Evolutionary conservation across 495 filamentous ascomycete genomes (phyloP).

Genomic region (Mycothermus thermophilus): DNA sequence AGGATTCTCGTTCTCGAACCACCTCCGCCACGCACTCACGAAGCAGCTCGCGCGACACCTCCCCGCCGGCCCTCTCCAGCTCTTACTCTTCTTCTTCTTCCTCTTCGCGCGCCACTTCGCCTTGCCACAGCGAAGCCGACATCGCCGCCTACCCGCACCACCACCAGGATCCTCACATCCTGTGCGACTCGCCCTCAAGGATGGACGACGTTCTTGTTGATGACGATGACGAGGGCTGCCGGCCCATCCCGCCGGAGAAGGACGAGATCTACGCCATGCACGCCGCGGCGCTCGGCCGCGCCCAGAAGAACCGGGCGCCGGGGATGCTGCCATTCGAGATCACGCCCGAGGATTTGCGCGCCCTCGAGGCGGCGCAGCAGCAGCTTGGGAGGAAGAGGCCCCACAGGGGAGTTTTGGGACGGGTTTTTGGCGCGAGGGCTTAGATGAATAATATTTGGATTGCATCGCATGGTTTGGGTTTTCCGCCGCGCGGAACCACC

Average conservation of each 20-base stretch:
- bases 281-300: background rate
- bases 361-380: no score
- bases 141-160: constrained; percentile 10
- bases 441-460: no score
- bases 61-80: constrained; percentile 30
- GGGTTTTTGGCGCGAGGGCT: no score
- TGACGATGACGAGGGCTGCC: no score
- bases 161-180: constrained; percentile 18
- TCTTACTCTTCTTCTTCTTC: constrained; percentile 29
- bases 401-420: no score
- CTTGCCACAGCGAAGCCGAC: constrained; percentile 22
- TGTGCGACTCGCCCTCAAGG: constrained; percentile 29
- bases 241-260: constrained; percentile 16
- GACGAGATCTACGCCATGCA: constrained; percentile 9
- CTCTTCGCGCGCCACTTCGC: constrained; percentile 33
- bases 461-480: no score
- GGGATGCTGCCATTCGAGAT: constrained; percentile 35
- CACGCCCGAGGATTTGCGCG: no score
- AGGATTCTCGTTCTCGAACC: constrained; percentile 24
- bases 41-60: constrained; percentile 18
- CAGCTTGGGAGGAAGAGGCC: no score
- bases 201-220: constrained; percentile 14
- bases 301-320: constrained; percentile 4
- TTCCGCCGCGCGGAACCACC: no score
- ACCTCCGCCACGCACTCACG: constrained; percentile 18